These are phyloP conservation scores for Blastomyces gilchristii DNA, from an alignment of 2,329 filamentous ascomycete genomes.

Conservation along the genomic window DNA sequence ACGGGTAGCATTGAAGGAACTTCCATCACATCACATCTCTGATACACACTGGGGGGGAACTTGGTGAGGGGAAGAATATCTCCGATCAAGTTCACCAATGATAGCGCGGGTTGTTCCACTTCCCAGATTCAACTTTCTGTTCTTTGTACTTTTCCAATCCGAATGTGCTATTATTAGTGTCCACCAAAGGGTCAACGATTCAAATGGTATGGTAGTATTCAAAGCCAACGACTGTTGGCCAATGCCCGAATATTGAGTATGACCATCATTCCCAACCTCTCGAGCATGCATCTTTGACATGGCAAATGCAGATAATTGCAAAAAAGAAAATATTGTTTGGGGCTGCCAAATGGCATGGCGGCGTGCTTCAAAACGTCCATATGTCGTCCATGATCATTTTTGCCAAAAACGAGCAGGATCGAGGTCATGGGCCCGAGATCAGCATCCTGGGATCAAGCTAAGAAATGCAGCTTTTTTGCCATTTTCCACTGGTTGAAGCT, in stretches of 20 bases:
- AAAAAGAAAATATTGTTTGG: not conserved
- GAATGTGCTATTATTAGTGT: not conserved
- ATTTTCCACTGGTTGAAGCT: not conserved
- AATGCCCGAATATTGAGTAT: not conserved
- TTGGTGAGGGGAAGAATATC: not conserved
- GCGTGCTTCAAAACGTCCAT: not conserved
- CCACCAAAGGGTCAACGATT: not conserved
- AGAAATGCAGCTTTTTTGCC: not conserved
- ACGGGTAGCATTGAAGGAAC: not conserved
- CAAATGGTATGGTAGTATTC: too few species aligned
- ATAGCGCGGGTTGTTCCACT: too few species aligned
- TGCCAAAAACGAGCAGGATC: not conserved
- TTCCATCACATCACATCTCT: conserved; percentile 4
- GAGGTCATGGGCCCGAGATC: conserved; percentile 1
- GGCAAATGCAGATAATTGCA: not conserved
- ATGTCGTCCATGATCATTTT: not conserved
- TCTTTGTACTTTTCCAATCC: not conserved
- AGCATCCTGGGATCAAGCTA: not conserved
- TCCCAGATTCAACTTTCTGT: not conserved
- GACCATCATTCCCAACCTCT: not conserved
- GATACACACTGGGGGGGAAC: not conserved
- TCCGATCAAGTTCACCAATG: conserved; percentile 1
- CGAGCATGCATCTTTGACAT: not conserved
- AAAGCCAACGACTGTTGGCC: not conserved
- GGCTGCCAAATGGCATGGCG: not conserved